These are phyloP conservation scores for Diutina sp. DNA, from an alignment of 1,139 yeast species.

Conservation along the genomic window DNA sequence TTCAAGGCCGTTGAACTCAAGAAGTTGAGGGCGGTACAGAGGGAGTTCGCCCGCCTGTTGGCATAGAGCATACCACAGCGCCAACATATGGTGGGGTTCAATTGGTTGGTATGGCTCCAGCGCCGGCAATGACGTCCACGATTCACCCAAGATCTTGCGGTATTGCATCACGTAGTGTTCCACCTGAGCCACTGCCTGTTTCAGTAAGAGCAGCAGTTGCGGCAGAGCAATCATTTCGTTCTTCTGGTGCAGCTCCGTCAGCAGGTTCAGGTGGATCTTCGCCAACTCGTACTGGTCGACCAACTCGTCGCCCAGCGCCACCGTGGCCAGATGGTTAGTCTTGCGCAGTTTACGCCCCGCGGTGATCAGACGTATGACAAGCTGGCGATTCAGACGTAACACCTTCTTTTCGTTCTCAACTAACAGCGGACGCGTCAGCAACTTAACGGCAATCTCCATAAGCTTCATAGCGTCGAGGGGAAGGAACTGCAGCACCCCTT, in stretches of 20 bases:
- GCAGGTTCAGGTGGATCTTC: background rate
- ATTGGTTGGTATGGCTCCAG: background rate
- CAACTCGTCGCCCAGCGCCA: background rate
- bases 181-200: background rate
- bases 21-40: conserved; percentile 36
- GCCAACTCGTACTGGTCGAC: conserved; percentile 1
- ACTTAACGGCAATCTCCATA: conserved; percentile 47
- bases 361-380: background rate
- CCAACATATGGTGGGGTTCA: background rate
- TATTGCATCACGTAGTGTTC: background rate
- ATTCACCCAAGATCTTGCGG: conserved; percentile 13
- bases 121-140: background rate
- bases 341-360: background rate
- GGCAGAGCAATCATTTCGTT: background rate
- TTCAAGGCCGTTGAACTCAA: conserved; percentile 69
- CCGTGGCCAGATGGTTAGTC: background rate
- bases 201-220: background rate
- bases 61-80: conserved; percentile 12
- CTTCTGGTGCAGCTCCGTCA: background rate
- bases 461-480: conserved; percentile 55
- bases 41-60: conserved; percentile 36
- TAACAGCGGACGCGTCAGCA: conserved; percentile 10
- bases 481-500: conserved; percentile 41
- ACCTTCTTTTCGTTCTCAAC: conserved; percentile 1
- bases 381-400: background rate